These are phyloP conservation scores for Suhomyces taliae DNA, from an alignment of 1,139 yeast genomes.

Conservation along the genomic window DNA sequence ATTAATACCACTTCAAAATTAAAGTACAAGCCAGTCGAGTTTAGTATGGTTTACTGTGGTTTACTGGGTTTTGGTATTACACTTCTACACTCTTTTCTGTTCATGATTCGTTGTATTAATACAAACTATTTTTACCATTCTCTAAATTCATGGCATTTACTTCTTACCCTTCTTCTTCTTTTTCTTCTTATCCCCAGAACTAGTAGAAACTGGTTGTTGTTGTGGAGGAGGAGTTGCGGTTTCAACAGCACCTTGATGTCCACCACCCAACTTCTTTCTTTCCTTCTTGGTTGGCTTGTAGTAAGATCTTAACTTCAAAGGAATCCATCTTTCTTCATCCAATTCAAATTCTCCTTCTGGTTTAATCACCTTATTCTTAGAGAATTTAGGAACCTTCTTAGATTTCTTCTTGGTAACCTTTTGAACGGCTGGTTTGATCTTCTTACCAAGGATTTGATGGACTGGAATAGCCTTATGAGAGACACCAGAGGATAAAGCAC, in stretches of 20 bases:
- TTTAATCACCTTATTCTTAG: slow-evolving; percentile 36
- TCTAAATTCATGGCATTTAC: slow-evolving; percentile 13
- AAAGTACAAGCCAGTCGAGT: no score
- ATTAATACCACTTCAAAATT: no score
- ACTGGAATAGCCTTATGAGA: neutral
- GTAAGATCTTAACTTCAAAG: slow-evolving; percentile 78
- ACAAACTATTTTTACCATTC: neutral
- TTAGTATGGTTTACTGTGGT: no score
- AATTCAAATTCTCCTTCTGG: slow-evolving; percentile 31
- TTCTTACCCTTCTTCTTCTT: slow-evolving; percentile 54
- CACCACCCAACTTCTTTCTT: slow-evolving; percentile 61
- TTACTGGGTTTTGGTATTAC: no score
- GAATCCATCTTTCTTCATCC: slow-evolving; percentile 82
- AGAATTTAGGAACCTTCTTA: slow-evolving; percentile 34
- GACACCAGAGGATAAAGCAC: neutral
- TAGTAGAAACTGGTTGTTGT: slow-evolving; percentile 20
- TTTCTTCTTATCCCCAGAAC: slow-evolving; percentile 37
- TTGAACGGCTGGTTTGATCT: slow-evolving; percentile 5
- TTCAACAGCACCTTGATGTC: slow-evolving; percentile 65
- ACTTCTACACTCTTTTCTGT: no score
- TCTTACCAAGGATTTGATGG: slow-evolving; percentile 18
- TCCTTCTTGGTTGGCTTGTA: slow-evolving; percentile 74
- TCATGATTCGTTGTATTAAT: no score
- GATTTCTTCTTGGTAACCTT: slow-evolving; percentile 27
- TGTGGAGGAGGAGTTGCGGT: slow-evolving; percentile 35